Evolutionary conservation across 106 monocot genomes (phyloP).

Genomic region (Narthecium ossifragum): DNA sequence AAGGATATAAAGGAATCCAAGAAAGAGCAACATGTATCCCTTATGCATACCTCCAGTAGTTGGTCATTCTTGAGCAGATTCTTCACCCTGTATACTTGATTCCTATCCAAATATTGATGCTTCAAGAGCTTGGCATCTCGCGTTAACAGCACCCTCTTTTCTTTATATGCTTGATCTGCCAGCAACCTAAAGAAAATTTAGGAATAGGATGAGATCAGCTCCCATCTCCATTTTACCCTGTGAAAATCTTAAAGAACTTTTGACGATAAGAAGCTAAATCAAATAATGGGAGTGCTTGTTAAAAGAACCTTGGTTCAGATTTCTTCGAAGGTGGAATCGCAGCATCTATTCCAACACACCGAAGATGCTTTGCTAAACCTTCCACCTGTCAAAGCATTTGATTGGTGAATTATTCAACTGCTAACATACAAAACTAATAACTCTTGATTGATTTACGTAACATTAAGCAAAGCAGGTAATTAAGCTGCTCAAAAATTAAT

Average conservation of each 20-base stretch:
- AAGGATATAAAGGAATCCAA: not conserved
- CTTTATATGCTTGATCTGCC: constrained; percentile 82
- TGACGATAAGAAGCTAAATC: not conserved
- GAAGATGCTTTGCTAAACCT: constrained; percentile 84
- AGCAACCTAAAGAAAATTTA: constrained; percentile 41
- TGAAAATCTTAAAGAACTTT: too few relatives aligned
- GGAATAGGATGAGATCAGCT: not conserved
- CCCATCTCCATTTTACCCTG: not conserved
- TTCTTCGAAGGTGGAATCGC: constrained; percentile 68
- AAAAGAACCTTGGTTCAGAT: constrained; percentile 73
- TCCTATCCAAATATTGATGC: constrained; percentile 61
- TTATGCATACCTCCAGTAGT: constrained; percentile 69
- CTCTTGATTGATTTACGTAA: too few relatives aligned
- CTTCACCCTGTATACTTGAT: constrained; percentile 88
- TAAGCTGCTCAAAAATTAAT: too few relatives aligned
- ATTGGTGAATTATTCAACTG: too few relatives aligned
- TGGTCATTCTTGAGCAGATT: constrained; percentile 96
- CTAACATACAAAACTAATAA: too few relatives aligned
- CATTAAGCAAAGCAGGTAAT: too few relatives aligned
- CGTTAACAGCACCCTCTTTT: constrained; percentile 80
- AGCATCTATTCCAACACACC: constrained; percentile 99
- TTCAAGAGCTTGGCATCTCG: constrained; percentile 84
- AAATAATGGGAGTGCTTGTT: not conserved
- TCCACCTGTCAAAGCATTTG: constrained; percentile 48
- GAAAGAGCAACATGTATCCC: not conserved